A percentile compares a stretch with the other conserved stretches of the same genome.
Conservation (phyloP, 1,139 yeast species). For the Pneumocystis carinii region DNA sequence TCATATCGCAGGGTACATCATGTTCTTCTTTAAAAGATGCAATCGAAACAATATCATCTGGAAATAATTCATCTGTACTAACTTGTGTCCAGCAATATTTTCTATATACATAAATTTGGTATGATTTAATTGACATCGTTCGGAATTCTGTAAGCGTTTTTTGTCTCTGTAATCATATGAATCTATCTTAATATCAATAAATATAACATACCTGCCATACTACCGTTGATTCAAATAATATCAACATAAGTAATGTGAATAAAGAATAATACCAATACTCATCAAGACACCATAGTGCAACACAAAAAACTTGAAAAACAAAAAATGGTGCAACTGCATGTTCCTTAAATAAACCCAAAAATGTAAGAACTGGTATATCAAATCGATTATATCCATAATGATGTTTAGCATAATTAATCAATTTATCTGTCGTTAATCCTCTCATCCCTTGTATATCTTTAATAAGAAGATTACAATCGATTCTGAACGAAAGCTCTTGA, state of each 20-base stretch:
- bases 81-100: constrained; percentile 53
- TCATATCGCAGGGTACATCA: constrained; percentile 91
- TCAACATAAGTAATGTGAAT: constrained; percentile 80
- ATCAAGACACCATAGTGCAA: constrained; percentile 90
- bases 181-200: background rate
- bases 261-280: constrained; percentile 93
- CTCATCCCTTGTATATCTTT: constrained; percentile 42
- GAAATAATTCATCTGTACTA: constrained; percentile 62
- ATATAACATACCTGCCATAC: constrained; percentile 29
- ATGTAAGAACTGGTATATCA: constrained; percentile 91
- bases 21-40: constrained; percentile 72
- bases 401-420: constrained; percentile 40
- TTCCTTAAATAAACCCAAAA: constrained; percentile 78
- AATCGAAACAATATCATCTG: constrained; percentile 83
- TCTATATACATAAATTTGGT: constrained; percentile 58
- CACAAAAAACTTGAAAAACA: constrained; percentile 90
- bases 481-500: constrained; percentile 64
- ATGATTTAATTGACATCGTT: constrained; percentile 95
- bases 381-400: constrained; percentile 73
- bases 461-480: constrained; percentile 51
- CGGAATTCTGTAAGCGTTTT: constrained; percentile 88
- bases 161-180: constrained; percentile 58
- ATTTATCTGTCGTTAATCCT: constrained; percentile 40
- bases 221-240: constrained; percentile 85
- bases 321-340: constrained; percentile 98